Conservation (phyloP, 73 alveolate species). For the Durusdinium trenchii region DNA sequence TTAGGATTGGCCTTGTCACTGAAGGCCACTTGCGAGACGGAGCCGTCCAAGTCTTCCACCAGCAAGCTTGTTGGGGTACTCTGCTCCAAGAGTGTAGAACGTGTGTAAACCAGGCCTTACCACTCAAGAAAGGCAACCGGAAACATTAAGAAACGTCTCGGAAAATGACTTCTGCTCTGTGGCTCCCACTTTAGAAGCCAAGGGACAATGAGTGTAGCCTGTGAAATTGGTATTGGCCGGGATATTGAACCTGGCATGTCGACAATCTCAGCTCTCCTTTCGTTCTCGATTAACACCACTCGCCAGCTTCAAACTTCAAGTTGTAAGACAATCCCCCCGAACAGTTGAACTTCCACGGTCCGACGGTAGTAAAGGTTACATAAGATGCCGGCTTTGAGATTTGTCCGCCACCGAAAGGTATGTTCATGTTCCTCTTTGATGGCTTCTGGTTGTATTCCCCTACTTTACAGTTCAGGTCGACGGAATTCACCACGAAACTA, state of each 20-base stretch:
- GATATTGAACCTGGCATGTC: slow-evolving; percentile 33
- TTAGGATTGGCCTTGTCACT: slow-evolving; percentile 59
- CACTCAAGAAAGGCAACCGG: background rate
- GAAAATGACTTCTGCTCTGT: background rate
- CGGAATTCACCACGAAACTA: no score
- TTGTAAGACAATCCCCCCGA: no score
- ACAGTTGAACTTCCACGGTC: no score
- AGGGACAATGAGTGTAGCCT: slow-evolving; percentile 56
- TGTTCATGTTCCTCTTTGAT: no score
- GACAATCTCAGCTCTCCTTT: background rate
- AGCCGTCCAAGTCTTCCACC: slow-evolving; percentile 61
- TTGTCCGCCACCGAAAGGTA: no score
- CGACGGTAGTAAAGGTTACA: no score
- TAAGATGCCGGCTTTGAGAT: no score
- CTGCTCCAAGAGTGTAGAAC: slow-evolving; percentile 65
- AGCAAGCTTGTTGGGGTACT: slow-evolving; percentile 42
- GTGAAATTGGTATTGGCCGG: slow-evolving; percentile 79
- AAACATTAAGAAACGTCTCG: background rate
- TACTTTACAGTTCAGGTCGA: no score
- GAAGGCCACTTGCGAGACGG: slow-evolving; percentile 46
- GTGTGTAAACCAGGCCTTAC: slow-evolving; percentile 64
- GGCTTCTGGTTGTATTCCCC: no score
- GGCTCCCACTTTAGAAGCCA: background rate
- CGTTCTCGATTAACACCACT: no score
- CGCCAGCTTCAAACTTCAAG: no score